Evolutionary conservation across 257 asterid species (phyloP), one percentile per base, ranked within the genome.

Genomic region (Petunia axillaris): DNA sequence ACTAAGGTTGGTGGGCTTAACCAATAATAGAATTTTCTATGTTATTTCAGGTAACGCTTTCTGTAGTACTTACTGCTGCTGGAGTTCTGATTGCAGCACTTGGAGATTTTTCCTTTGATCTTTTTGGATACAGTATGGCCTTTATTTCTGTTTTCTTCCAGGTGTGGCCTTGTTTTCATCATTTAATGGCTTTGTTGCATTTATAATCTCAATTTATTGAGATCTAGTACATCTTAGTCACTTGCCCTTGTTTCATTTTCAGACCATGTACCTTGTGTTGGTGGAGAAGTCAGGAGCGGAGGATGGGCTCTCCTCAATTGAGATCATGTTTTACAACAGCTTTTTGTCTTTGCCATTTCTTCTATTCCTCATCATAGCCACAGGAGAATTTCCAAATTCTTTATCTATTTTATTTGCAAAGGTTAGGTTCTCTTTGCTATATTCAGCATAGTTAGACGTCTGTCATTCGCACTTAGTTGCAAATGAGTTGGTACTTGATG

Each of bases 201-300:
- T 46, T 40, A 6, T 58, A 3, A 16, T 8, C 41, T 75, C 50
- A 44, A 62, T 39, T 37, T 41, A 62, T 60, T 40, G 75, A 2
- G 46, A 16, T 71, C 4, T 14, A 25, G 0, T 64, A 8, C 10
- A 15, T 80, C 60, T 53, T 79, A 81, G 59, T 76, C 66, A 41
- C 54, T 37, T 70, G 14, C 0, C 62, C 35, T 64, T 4, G 77
- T 82, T 79, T 78, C 53, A 38, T 77, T n/a, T 87, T 79, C 97
- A 96, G 99, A 94, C 98, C n/a, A 96, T 96, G 98, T 96, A 96
- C 93, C 99, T 94, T 58, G 92, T 96, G 43, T 85, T 96, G 84
- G 99, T 96, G 77, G 99, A 96, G 85, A 92, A 89, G 87, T 92
- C 99, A 8, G 98, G 99, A 74, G 98, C 95, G 71, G 99, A 96